Evolutionary conservation across 352 stramenopile species (phyloP), one percentile per base, ranked within the genome.

Genomic region (Globisporangium lucens): DNA sequence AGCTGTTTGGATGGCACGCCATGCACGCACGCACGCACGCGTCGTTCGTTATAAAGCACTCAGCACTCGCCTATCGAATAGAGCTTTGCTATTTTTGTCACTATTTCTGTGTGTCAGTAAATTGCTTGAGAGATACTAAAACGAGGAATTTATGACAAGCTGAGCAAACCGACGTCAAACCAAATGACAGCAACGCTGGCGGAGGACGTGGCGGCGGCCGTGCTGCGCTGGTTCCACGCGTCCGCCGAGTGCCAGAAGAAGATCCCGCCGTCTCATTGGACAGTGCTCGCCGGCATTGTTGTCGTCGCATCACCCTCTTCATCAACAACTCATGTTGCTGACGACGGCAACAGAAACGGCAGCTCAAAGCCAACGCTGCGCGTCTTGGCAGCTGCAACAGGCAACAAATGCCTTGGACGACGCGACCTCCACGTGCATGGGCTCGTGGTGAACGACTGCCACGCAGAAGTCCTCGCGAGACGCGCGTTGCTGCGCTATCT

Each of bases 381-480:
- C 22, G 83, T 94, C 2, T 33, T 95, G 41, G 65, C 78, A 43
- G 68, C 64, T 10, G 85, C 78, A 20, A 90, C 88, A 0, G 88
- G 88, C 64, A 94, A 79, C 66, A 95, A 95, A 65, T 95, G 88
- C 53, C 77, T 95, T n/a, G 87, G 85, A 2, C 61, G 73, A 49
- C 78, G 83, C 63, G 80, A 90, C 62, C 70, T 95, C 53, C 75
- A 88, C 66, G 68, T 63, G 13, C 67, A 93, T 41, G 91, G 90
- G 24, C 82, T 90, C 59, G 79, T 97, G 36, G 73, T 98, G 8
- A 93, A 97, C 76, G 95, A 98, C 79, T 96, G 80, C 55, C 95
- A 98, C 75, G 95, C 95, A 27, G 95, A 98, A 83, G 80, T 97
- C 38, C 69, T 98, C 38, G 83, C 90, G 4, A 77, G 90, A 58